A percentile compares a stretch with the other conserved stretches of the same genome.
Conservation (phyloP, 192 early-diverging fungal genomes). For the Cladochytrium replicatum region DNA sequence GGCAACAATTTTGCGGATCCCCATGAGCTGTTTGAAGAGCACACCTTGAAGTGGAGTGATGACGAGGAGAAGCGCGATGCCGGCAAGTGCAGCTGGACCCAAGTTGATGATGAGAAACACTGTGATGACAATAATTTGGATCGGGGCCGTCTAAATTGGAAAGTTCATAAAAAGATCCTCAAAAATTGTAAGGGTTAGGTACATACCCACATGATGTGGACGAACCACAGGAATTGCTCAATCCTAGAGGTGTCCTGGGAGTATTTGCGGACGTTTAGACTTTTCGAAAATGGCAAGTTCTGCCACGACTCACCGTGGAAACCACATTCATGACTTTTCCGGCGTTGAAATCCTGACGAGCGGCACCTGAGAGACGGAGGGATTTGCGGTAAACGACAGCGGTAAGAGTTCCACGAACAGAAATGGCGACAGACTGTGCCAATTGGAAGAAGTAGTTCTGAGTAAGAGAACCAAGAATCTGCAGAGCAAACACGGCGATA, state of each 20-base stretch:
- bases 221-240: conserved; percentile 33
- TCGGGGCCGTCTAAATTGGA: conserved; percentile 23
- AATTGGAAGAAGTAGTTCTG: conserved; percentile 34
- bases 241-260: conserved; percentile 49
- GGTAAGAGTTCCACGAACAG: conserved; percentile 37
- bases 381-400: conserved; percentile 50
- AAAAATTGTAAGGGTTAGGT: background rate
- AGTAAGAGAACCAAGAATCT: conserved; percentile 14
- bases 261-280: conserved; percentile 21
- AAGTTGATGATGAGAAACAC: conserved; percentile 28
- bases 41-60: conserved; percentile 26
- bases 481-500: conserved; percentile 8
- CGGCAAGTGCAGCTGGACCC: conserved; percentile 33
- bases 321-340: conserved; percentile 58
- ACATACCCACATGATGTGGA: conserved; percentile 20
- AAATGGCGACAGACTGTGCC: conserved; percentile 25
- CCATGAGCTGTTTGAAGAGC: conserved; percentile 24
- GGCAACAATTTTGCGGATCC: conserved; percentile 31
- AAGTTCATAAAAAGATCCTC: background rate
- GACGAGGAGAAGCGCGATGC: conserved; percentile 36
- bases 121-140: conserved; percentile 28
- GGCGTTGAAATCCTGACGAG: conserved; percentile 48
- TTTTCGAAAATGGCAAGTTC: too few relatives aligned
- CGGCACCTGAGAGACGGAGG: conserved; percentile 35
- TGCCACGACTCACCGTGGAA: too few relatives aligned